These are phyloP conservation scores for Mycena venus DNA, from an alignment of 768 basidiomycete species.

Conservation along the genomic window DNA sequence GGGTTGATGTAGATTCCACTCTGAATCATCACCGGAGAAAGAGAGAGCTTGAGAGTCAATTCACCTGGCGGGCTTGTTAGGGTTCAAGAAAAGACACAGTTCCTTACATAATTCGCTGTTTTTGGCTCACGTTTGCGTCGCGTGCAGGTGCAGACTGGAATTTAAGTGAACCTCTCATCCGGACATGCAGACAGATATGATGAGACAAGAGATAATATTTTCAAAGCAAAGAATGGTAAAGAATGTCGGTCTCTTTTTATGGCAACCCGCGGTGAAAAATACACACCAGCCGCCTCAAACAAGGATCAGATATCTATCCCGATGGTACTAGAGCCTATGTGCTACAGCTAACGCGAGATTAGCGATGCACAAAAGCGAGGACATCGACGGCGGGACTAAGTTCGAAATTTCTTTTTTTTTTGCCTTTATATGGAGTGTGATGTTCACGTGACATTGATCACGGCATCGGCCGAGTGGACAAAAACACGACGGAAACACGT, in stretches of 20 bases:
- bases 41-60: constrained; percentile 11
- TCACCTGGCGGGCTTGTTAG: constrained; percentile 8
- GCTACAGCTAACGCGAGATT: not conserved
- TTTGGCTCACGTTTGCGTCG: no score
- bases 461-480: not conserved
- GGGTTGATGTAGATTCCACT: constrained; percentile 92
- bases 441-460: not conserved
- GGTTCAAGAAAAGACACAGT: not conserved
- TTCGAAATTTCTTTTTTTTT: not conserved
- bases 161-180: no score
- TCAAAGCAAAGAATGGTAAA: no score
- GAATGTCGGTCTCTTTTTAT: constrained; percentile 63
- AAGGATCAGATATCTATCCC: constrained; percentile 55
- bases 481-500: not conserved
- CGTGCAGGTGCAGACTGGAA: no score
- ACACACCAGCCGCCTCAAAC: constrained; percentile 81
- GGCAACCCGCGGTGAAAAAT: constrained; percentile 67
- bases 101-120: not conserved
- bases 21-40: constrained; percentile 81
- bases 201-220: no score
- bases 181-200: no score
- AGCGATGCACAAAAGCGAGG: constrained; percentile 12
- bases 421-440: not conserved
- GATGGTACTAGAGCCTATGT: not conserved
- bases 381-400: constrained; percentile 37